A percentile compares a stretch with the other conserved stretches of the same genome.
Evolutionary conservation across 1,139 yeast species (phyloP).

Genomic region (Saccharomyces pastorianus): DNA sequence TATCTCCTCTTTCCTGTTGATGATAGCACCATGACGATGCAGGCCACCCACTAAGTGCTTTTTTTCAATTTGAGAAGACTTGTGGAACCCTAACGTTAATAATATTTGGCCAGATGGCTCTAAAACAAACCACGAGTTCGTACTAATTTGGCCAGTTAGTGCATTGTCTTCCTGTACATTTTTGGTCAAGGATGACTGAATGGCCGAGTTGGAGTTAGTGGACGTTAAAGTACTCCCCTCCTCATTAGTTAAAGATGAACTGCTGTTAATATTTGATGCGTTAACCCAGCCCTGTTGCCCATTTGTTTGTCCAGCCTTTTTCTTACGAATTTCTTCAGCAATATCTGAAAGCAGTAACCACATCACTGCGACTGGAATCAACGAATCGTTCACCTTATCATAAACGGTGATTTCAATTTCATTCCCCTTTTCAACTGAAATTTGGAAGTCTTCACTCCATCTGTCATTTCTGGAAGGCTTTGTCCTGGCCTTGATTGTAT

Average conservation of each 20-base stretch:
- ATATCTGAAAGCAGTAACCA: slow-evolving; percentile 88
- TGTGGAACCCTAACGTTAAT: slow-evolving; percentile 70
- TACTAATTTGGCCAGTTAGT: slow-evolving; percentile 22
- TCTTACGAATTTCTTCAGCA: slow-evolving; percentile 88
- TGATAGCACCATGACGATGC: slow-evolving; percentile 97
- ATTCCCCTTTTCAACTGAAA: slow-evolving; percentile 81
- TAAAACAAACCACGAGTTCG: slow-evolving; percentile 82
- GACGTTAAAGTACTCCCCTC: not conserved
- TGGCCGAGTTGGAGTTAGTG: slow-evolving; percentile 6
- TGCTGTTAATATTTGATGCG: slow-evolving; percentile 47
- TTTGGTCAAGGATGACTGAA: not conserved
- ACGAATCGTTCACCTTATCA: slow-evolving; percentile 60
- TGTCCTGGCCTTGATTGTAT: slow-evolving; percentile 70
- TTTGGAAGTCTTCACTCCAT: slow-evolving; percentile 76
- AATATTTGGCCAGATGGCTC: slow-evolving; percentile 92
- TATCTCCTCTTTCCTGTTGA: slow-evolving; percentile 89
- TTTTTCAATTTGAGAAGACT: slow-evolving; percentile 45
- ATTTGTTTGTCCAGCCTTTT: slow-evolving; percentile 69
- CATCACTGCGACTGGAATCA: slow-evolving; percentile 84
- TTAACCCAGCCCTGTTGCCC: slow-evolving; percentile 82
- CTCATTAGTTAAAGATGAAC: slow-evolving; percentile 11
- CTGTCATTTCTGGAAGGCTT: slow-evolving; percentile 67
- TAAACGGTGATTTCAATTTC: slow-evolving; percentile 83
- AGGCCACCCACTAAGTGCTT: slow-evolving; percentile 45
- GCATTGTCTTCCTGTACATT: not conserved